Evolutionary conservation across 768 basidiomycete genomes (phyloP), one percentile per base, ranked within the genome.

Genomic region (Rhodotorula toruloides): DNA sequence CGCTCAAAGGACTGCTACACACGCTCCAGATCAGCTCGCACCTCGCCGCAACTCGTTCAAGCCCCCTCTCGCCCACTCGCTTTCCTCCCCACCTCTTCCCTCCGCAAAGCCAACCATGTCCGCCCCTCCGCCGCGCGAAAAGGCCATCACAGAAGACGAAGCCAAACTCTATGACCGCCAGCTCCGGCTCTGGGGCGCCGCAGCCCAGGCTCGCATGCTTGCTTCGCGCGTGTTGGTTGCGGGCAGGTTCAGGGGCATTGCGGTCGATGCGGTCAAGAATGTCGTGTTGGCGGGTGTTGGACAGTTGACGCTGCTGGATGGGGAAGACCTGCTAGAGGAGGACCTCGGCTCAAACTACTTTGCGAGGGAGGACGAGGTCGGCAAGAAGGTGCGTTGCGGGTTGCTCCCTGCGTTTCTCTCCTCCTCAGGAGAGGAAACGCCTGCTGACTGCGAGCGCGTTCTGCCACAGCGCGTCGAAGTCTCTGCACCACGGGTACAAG

Each of bases 211-310:
- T 75, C 67, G 72, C 60, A 43, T 63, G 60, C 77, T 96, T 91
- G 77, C 96, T 94, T 91, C 84, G 91, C 73, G 91, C 89, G 77
- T 91, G 91, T 29, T 89, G 91, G 4, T 74, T 22, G 55, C 71
- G n/a, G 58, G 68, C 39, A 57, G 59, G n/a, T 72, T 76, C 37
- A 60, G 72, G 0, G 75, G 75, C 4, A 32, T 74, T 27, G 74
- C 96, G 46, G 91, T 91, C 12, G 96, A 99, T 77, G 84, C 87
- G 22, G 88, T 97, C 78, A 99, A 98, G 79, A 99, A 99, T 76
- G 88, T 99, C 76, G 94, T 98, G 25, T 83, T 99, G 53, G 90
- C 96, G 16, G 96, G 96, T 46, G 90, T 99, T 61, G 96, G 96
- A 32, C 87, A 85, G 76, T 79, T 99, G 67, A 81, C 96, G 66